Percentiles rank a stretch among this genome's conserved stretches.
Evolutionary conservation across 108 stramenopile species (phyloP).

Genomic region (Cyclotella cryptica): DNA sequence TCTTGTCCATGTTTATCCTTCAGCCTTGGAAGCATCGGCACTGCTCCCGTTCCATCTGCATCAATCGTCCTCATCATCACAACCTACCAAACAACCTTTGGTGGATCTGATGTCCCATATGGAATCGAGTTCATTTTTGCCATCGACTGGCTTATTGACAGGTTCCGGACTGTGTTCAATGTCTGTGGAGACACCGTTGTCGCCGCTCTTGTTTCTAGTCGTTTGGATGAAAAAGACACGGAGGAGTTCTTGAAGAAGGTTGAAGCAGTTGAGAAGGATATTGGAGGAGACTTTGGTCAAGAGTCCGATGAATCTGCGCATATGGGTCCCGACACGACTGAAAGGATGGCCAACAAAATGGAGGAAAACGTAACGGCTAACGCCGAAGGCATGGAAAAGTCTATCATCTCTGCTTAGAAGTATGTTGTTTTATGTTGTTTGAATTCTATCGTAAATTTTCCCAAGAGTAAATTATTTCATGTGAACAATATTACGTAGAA

Average conservation of each 20-base stretch:
- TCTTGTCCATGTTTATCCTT: too few species aligned
- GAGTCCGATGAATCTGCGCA: neutral
- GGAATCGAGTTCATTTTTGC: constrained; percentile 26
- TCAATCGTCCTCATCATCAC: constrained; percentile 33
- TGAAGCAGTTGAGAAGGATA: neutral
- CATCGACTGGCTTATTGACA: constrained; percentile 24
- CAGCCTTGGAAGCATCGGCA: constrained; percentile 44
- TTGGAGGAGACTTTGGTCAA: neutral
- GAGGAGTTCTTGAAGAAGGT: constrained; percentile 6
- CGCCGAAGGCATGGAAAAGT: neutral
- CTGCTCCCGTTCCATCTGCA: constrained; percentile 52
- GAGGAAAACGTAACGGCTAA: neutral
- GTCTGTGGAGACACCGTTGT: constrained; percentile 18
- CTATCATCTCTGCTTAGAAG: neutral
- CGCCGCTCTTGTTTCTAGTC: constrained; percentile 6
- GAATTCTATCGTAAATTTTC: too few species aligned
- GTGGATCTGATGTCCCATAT: neutral
- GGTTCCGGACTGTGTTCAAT: constrained; percentile 18
- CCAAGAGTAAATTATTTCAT: too few species aligned
- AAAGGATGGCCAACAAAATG: neutral
- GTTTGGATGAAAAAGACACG: neutral
- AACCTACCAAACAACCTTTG: constrained; percentile 16
- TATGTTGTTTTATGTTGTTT: too few species aligned
- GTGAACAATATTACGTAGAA: too few species aligned
- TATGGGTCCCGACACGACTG: neutral